Base-by-base conservation (phyloP, 139 green algal species). In the Eudorina sp. region DNA sequence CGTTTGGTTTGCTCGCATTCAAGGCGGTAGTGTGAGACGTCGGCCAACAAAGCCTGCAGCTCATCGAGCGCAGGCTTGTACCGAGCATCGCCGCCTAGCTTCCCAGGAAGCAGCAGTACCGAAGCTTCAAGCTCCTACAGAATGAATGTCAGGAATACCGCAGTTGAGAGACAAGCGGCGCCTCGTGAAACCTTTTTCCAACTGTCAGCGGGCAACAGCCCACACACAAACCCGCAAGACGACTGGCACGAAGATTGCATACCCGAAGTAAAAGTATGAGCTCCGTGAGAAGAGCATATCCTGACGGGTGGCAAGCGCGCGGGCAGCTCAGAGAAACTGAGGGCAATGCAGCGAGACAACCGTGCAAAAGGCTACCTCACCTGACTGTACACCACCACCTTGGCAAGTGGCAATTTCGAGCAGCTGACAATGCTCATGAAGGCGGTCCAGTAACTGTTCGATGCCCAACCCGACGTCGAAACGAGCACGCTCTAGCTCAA, bases 41-140 rank as follows among this genome's bases (percentile, higher is more conserved):
- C 55, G 55, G 36, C 38, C 38, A 85, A 40, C 38, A 85, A 43
- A 11, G 40, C 55, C 41, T 85, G 78, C 78, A 85, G 40, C 58
- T 85, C 78, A n/a, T 85, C 78, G 9, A 82, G 75, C 0, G 48
- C 48, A 11, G 75, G 46, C 70, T 79, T 79, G 70, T 34, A 79
- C 41, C 43, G 70, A 18, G 18, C 16, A 38, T 79, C 70, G 70
- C 41, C 34, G 70, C 70, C 40, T 21, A 79, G 36, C 40, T 79
- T 40, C 70, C 70, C 70, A 4, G 70, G 70, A 79, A 79, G 70
- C 23, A 58, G 70, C 25, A 79, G 40, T 4, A 79, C 21, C 16
- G 40, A 13, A 29, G 73, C 45, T 62, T 62, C 73, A 2, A 62
- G 66, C 19, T 75, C 70, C 70, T 79, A 41, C 40, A n/a, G n/a